These are phyloP conservation scores for Rhizoclosmatium sp. DNA, from an alignment of 192 early-diverging fungal species.

Conservation along the genomic window DNA sequence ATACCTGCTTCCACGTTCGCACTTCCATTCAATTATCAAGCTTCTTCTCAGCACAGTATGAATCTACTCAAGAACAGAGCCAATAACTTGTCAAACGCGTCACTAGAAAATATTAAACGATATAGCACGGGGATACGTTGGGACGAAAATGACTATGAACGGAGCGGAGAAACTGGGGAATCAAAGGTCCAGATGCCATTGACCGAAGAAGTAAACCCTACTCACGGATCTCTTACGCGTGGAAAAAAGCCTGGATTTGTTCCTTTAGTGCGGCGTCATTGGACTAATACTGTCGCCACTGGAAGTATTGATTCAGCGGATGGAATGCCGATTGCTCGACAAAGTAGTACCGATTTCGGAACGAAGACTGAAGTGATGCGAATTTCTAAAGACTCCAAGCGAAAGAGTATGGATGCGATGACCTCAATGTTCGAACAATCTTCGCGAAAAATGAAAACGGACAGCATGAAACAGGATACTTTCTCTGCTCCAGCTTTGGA, in stretches of 20 bases:
- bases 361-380: too few relatives aligned
- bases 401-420: too few relatives aligned
- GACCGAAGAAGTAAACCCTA: background rate
- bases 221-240: background rate
- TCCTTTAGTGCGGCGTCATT: background rate
- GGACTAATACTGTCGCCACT: background rate
- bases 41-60: background rate
- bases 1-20: too few relatives aligned
- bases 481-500: too few relatives aligned
- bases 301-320: conserved; percentile 8
- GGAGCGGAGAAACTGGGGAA: background rate
- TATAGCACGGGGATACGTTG: background rate
- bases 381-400: too few relatives aligned
- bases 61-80: too few relatives aligned
- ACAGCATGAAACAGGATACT: too few relatives aligned
- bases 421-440: too few relatives aligned
- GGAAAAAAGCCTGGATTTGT: background rate
- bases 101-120: background rate
- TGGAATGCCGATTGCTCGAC: background rate
- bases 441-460: too few relatives aligned
- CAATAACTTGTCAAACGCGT: too few relatives aligned
- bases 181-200: background rate
- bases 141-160: conserved; percentile 10
- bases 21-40: background rate
- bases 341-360: too few relatives aligned